phyloP scores from a whole-genome alignment of 495 filamentous ascomycete species.

The Filosporella fistucella region DNA sequence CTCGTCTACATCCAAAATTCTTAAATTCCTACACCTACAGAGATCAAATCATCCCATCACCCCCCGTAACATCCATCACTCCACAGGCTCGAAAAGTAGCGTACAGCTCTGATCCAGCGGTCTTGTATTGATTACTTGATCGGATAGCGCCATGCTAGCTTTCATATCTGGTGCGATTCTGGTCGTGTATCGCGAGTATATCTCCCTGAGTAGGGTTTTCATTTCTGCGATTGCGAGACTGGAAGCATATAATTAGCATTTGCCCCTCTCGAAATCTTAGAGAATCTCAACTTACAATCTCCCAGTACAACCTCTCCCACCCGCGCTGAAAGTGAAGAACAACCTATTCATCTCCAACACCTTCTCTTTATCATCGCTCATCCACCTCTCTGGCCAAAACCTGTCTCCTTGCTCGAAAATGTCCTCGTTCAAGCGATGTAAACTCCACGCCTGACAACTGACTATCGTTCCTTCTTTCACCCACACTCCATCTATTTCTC shows the following conservation, averaged over 20 bases:
- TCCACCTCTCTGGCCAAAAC: constrained; percentile 62
- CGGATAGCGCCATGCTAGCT: constrained; percentile 14
- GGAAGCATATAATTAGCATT: not conserved
- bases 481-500: constrained; percentile 40
- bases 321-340: constrained; percentile 43
- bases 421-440: constrained; percentile 43
- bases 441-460: constrained; percentile 50
- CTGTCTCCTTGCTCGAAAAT: constrained; percentile 48
- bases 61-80: no score
- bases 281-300: constrained; percentile 47
- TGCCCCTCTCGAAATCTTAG: no score
- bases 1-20: no score
- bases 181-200: constrained; percentile 54
- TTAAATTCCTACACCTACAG: no score
- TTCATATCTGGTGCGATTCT: constrained; percentile 17
- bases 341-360: constrained; percentile 39
- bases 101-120: constrained; percentile 19
- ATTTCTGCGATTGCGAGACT: constrained; percentile 64
- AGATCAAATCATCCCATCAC: no score
- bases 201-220: constrained; percentile 52
- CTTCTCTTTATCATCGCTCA: constrained; percentile 44
- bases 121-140: constrained; percentile 20
- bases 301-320: constrained; percentile 51
- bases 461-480: constrained; percentile 46
- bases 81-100: constrained; percentile 14